Conservation (phyloP, 108 stramenopile species). For the Cyclotella cryptica region DNA sequence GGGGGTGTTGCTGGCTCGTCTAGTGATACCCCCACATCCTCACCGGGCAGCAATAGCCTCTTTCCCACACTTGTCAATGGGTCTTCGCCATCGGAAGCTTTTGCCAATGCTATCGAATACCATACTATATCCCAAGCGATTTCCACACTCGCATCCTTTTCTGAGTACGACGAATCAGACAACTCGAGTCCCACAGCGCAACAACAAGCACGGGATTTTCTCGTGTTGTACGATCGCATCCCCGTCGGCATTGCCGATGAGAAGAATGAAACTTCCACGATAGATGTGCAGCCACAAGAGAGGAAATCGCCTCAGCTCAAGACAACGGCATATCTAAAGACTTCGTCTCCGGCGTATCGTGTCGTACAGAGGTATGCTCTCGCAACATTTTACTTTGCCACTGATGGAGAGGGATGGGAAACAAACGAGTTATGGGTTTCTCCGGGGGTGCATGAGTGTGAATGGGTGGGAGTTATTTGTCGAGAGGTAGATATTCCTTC, state of each 20-base stretch:
- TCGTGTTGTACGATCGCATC: slow-evolving; percentile 30
- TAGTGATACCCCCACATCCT: neutral
- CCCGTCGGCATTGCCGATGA: slow-evolving; percentile 31
- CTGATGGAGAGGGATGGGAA: slow-evolving; percentile 47
- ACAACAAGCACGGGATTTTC: slow-evolving; percentile 41
- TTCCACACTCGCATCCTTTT: slow-evolving; percentile 29
- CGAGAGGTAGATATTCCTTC: slow-evolving; percentile 48
- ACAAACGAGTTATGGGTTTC: slow-evolving; percentile 28
- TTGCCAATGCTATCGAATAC: slow-evolving; percentile 39
- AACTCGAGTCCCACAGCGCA: slow-evolving; percentile 23
- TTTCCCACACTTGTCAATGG: neutral
- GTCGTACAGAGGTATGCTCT: slow-evolving; percentile 49
- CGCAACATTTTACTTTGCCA: slow-evolving; percentile 49
- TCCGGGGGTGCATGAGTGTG: slow-evolving; percentile 52
- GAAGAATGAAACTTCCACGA: slow-evolving; percentile 14
- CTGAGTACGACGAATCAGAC: slow-evolving; percentile 10
- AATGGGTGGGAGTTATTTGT: slow-evolving; percentile 47
- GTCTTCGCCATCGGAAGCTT: slow-evolving; percentile 4
- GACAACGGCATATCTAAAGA: slow-evolving; percentile 22
- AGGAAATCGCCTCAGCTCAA: neutral
- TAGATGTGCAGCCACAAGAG: neutral
- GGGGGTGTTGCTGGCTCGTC: neutral
- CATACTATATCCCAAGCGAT: slow-evolving; percentile 41
- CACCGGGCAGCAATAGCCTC: neutral
- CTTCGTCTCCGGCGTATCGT: slow-evolving; percentile 42